A percentile compares a stretch with the other conserved stretches of the same genome.
Conservation (phyloP, 176 grass and related monocot genomes). For the Pontederia crassipes region DNA sequence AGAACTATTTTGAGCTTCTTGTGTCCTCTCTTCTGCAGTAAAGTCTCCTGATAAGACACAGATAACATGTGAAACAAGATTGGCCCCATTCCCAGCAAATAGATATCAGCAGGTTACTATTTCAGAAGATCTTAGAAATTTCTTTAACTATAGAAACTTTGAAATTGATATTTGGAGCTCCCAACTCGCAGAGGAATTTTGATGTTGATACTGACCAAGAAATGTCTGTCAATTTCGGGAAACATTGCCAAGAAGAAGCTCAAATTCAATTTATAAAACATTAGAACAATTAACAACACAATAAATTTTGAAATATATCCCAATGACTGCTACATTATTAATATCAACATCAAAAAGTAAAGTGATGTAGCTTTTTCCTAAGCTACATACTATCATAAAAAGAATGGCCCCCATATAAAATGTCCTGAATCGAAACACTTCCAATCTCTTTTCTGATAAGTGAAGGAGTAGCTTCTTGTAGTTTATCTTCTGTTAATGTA, state of each 20-base stretch:
- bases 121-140: not conserved
- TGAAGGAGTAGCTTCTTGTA: conserved; percentile 60
- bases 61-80: not conserved
- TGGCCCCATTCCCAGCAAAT: not conserved
- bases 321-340: conserved; percentile 22
- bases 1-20: conserved; percentile 34
- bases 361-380: conserved; percentile 24
- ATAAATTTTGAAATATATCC: not conserved
- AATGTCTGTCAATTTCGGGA: too few species aligned
- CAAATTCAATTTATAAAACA: not conserved
- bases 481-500: conserved; percentile 58
- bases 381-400: conserved; percentile 73
- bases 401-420: conserved; percentile 85
- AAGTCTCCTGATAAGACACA: conserved; percentile 49
- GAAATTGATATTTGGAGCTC: not conserved
- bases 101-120: not conserved
- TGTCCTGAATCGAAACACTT: conserved; percentile 82
- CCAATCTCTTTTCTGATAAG: conserved; percentile 80
- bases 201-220: too few species aligned
- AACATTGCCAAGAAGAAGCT: not conserved
- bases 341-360: conserved; percentile 22
- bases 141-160: not conserved
- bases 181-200: not conserved
- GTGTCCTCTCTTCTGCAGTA: conserved; percentile 61
- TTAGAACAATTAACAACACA: not conserved